phyloP scores from a whole-genome alignment of 2,329 filamentous ascomycete genomes.

The Trichophyton verrucosum region DNA sequence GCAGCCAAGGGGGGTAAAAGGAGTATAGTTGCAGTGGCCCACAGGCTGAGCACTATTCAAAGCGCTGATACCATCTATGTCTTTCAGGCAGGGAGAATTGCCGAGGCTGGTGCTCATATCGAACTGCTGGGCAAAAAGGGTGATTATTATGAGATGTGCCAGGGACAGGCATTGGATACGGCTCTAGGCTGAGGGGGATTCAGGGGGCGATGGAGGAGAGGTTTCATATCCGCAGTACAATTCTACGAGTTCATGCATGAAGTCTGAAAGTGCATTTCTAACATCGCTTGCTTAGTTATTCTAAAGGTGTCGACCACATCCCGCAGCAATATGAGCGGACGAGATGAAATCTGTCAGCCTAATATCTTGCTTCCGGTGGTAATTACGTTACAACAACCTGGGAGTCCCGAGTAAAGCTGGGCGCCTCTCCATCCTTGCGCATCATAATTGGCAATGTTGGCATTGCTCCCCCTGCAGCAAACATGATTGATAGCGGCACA shows the following conservation, averaged over 20 bases:
- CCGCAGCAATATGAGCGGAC: too few relatives aligned
- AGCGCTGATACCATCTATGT: conserved; percentile 71
- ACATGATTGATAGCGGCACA: too few relatives aligned
- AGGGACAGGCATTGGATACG: not conserved
- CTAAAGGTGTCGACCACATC: not conserved
- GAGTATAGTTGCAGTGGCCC: conserved; percentile 63
- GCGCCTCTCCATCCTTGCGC: too few relatives aligned
- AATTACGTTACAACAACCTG: too few relatives aligned
- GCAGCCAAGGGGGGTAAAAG: conserved; percentile 33
- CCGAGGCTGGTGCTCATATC: conserved; percentile 48
- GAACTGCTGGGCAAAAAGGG: not conserved
- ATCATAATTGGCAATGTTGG: too few relatives aligned
- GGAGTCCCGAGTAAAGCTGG: too few relatives aligned
- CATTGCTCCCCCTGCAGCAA: too few relatives aligned
- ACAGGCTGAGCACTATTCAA: conserved; percentile 60
- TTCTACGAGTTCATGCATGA: not conserved
- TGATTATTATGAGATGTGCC: not conserved
- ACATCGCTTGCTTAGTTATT: not conserved
- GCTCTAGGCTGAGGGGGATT: not conserved
- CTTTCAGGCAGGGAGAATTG: conserved; percentile 53
- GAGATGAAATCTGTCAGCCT: too few relatives aligned
- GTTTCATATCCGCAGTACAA: too few relatives aligned
- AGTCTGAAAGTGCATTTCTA: not conserved
- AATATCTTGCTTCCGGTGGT: too few relatives aligned
- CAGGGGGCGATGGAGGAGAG: not conserved